A percentile compares a stretch with the other conserved stretches of the same genome.
Conservation (phyloP, 2,329 filamentous ascomycete species). For the Ophiobolus disseminans region DNA sequence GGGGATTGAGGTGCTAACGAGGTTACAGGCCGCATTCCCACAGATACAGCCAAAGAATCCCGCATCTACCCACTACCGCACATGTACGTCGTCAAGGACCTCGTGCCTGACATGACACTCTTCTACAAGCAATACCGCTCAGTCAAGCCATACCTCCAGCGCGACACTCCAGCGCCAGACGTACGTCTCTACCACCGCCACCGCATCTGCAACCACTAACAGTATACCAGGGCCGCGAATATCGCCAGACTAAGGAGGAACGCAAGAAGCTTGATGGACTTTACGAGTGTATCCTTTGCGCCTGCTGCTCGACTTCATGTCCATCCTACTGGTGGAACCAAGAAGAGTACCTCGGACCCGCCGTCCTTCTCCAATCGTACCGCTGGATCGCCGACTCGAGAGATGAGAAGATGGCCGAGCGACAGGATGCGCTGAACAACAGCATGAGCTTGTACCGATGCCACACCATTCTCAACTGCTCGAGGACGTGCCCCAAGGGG, state of each 20-base stretch:
- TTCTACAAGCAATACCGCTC: slow-evolving; percentile 99
- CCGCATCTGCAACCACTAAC: slow-evolving; percentile 20
- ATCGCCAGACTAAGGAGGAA: slow-evolving; percentile 88
- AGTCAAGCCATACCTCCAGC: slow-evolving; percentile 97
- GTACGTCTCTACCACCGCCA: slow-evolving; percentile 60
- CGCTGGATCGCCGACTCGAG: slow-evolving; percentile 95
- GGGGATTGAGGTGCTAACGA: slow-evolving; percentile 14
- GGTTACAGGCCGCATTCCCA: slow-evolving; percentile 83
- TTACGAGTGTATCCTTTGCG: slow-evolving; percentile 99
- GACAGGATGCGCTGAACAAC: slow-evolving; percentile 93
- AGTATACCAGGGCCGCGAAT: slow-evolving; percentile 79
- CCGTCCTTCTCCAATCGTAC: slow-evolving; percentile 96
- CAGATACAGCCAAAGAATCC: slow-evolving; percentile 78
- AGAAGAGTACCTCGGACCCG: slow-evolving; percentile 97
- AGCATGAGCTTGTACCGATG: slow-evolving; percentile 98
- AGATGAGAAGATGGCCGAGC: slow-evolving; percentile 86
- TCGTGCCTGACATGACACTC: slow-evolving; percentile 95
- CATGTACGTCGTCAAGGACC: slow-evolving; percentile 98
- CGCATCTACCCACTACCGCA: slow-evolving; percentile 98
- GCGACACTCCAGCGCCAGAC: slow-evolving; percentile 81
- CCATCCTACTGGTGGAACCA: slow-evolving; percentile 99
- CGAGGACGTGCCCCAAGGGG: slow-evolving; percentile 96
- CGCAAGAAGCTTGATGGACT: slow-evolving; percentile 96
- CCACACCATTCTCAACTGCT: slow-evolving; percentile 99
- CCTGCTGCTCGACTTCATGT: slow-evolving; percentile 98